Conservation (phyloP, 2,329 filamentous ascomycete species). For the Sporothrix euskadiensis region DNA sequence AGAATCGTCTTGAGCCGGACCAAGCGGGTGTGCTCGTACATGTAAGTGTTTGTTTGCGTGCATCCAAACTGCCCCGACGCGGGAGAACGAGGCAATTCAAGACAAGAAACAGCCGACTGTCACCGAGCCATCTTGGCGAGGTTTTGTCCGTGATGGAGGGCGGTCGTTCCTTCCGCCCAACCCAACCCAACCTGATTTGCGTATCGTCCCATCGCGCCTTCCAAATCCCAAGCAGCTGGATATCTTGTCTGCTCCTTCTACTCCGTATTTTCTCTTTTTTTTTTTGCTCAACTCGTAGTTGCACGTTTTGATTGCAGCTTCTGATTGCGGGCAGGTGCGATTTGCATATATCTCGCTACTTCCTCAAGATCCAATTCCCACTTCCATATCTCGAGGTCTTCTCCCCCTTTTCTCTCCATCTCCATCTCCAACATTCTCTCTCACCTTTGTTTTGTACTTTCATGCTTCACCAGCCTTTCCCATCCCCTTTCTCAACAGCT, state of each 20-base stretch:
- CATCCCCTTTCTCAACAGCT: not conserved
- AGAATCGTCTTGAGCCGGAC: not conserved
- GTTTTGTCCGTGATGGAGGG: conserved; percentile 22
- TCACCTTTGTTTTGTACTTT: not conserved
- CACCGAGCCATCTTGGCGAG: conserved; percentile 25
- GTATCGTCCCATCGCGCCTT: conserved; percentile 25
- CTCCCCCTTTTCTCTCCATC: not conserved
- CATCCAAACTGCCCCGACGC: not conserved
- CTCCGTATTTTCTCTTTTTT: not conserved
- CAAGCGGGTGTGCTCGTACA: not conserved
- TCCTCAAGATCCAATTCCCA: not conserved
- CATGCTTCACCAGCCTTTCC: not conserved
- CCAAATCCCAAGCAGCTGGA: conserved; percentile 22
- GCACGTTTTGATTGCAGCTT: conserved; percentile 12
- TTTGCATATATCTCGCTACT: conserved; percentile 26
- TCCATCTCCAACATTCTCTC: not conserved
- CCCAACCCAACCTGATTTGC: conserved; percentile 7
- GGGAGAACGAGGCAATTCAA: not conserved
- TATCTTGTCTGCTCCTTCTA: conserved; percentile 18
- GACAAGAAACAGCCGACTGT: conserved; percentile 10
- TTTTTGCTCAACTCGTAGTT: not conserved
- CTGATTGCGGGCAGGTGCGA: conserved; percentile 4
- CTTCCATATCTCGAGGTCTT: not conserved
- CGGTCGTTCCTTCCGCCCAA: conserved; percentile 20
- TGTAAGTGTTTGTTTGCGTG: not conserved